phyloP scores from a whole-genome alignment of 371 early-diverging fungal species.

The Rhizomucor pusillus region DNA sequence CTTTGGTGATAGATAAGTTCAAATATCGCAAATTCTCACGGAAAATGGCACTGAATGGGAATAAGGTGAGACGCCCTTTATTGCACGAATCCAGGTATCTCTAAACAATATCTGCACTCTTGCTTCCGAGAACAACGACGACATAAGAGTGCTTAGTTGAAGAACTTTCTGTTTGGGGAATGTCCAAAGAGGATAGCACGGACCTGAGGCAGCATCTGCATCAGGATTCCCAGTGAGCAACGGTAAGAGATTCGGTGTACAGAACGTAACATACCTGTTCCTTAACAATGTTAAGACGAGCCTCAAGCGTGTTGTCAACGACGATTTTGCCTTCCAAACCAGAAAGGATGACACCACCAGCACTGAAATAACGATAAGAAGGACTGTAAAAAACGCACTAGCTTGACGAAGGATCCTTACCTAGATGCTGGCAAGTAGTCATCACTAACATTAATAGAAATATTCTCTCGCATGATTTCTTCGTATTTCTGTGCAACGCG shows the following conservation, averaged over 20 bases:
- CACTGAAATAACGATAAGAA: conserved; percentile 36
- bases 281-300: conserved; percentile 79
- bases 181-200: conserved; percentile 87
- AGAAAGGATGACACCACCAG: conserved; percentile 89
- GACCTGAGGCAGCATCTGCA: conserved; percentile 86
- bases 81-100: too few species aligned
- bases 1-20: too few species aligned
- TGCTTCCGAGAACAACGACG: too few species aligned
- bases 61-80: too few species aligned
- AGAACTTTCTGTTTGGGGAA: conserved; percentile 89
- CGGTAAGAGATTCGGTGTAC: too few species aligned
- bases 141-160: conserved; percentile 57
- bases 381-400: background rate
- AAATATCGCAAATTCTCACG: too few species aligned
- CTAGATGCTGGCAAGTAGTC: conserved; percentile 49
- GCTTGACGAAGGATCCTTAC: conserved; percentile 15
- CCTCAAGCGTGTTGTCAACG: conserved; percentile 87
- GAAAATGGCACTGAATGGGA: too few species aligned
- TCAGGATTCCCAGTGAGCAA: too few species aligned
- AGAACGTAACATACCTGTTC: conserved; percentile 50
- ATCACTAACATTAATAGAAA: conserved; percentile 57
- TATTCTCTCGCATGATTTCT: conserved; percentile 47
- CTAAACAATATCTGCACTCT: too few species aligned
- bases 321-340: conserved; percentile 77
- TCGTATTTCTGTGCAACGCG: conserved; percentile 60